A percentile compares a stretch with the other conserved stretches of the same genome.
Evolutionary conservation across 1,284 basidiomycete genomes (phyloP).

Genomic region (Sanguinoderma infundibulare): DNA sequence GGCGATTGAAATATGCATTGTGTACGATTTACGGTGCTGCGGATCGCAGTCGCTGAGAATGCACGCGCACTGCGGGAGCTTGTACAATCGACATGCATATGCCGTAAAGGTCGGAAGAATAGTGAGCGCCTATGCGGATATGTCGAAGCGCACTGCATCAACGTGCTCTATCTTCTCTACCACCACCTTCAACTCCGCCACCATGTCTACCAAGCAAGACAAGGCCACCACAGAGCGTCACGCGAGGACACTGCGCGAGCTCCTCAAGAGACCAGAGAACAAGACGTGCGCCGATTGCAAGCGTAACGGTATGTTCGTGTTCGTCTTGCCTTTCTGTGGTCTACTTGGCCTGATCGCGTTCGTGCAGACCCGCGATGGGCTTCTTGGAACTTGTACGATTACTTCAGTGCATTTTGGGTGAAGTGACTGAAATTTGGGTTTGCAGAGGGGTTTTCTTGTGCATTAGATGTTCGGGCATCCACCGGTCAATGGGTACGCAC

Average conservation of each 20-base stretch:
- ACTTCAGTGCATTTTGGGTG: neutral
- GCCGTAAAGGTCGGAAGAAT: neutral
- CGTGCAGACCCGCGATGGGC: conserved; percentile 93
- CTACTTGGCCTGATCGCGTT: conserved; percentile 17
- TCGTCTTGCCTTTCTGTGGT: neutral
- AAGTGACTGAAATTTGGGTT: conserved; percentile 11
- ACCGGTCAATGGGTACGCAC: conserved; percentile 98
- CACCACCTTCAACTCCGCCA: conserved; percentile 30
- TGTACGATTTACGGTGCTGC: neutral
- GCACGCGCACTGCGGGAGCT: neutral
- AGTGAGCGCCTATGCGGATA: conserved; percentile 5
- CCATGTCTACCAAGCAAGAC: conserved; percentile 73
- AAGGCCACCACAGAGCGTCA: conserved; percentile 84
- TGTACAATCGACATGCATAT: neutral
- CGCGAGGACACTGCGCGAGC: conserved; percentile 78
- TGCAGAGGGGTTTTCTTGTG: conserved; percentile 89
- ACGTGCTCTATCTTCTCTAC: conserved; percentile 12
- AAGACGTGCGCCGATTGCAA: conserved; percentile 95
- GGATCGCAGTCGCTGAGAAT: neutral
- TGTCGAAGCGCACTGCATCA: conserved; percentile 18
- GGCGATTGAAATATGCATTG: too few species aligned
- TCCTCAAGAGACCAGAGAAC: conserved; percentile 90
- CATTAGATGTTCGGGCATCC: conserved; percentile 98
- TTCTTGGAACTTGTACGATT: conserved; percentile 90
- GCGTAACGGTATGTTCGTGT: conserved; percentile 69